Evolutionary conservation across 148 eudicot species (phyloP).

Genomic region (Chenopodium suecicum): DNA sequence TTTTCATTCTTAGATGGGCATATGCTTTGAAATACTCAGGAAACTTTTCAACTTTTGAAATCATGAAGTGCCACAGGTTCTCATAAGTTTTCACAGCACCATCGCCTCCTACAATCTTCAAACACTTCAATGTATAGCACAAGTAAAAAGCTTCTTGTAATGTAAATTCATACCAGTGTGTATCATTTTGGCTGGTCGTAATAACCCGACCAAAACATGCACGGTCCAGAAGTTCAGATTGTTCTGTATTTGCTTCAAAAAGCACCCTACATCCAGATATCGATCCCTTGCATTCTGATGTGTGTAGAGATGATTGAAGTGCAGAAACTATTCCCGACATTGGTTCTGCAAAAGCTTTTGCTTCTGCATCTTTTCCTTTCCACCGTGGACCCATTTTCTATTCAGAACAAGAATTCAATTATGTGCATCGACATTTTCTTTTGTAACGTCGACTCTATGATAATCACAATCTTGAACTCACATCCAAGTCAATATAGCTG

Average conservation of each 20-base stretch:
- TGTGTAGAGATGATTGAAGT: constrained; percentile 47
- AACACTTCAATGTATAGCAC: constrained; percentile 47
- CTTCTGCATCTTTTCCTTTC: constrained; percentile 52
- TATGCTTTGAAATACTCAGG: constrained; percentile 55
- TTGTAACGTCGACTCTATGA: neutral
- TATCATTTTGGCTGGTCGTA: constrained; percentile 49
- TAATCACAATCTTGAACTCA: neutral
- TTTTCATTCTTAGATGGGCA: constrained; percentile 57
- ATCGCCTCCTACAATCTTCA: constrained; percentile 43
- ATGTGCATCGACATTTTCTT: neutral
- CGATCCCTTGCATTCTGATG: constrained; percentile 45
- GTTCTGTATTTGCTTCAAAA: constrained; percentile 43
- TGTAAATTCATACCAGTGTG: constrained; percentile 63
- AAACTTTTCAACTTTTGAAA: constrained; percentile 39
- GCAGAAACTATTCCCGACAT: constrained; percentile 52
- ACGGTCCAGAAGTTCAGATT: constrained; percentile 50
- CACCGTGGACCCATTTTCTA: constrained; percentile 46
- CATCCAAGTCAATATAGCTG: neutral
- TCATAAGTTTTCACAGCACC: constrained; percentile 30
- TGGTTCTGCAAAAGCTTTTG: constrained; percentile 50
- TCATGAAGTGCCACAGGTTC: constrained; percentile 60
- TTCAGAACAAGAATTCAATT: neutral
- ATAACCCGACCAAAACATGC: constrained; percentile 67
- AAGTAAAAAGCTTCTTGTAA: constrained; percentile 71
- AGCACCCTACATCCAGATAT: constrained; percentile 55